Evolutionary conservation across 495 filamentous ascomycete genomes (phyloP), one percentile per base, ranked within the genome.

Genomic region (Aspergillus coremiiformis): DNA sequence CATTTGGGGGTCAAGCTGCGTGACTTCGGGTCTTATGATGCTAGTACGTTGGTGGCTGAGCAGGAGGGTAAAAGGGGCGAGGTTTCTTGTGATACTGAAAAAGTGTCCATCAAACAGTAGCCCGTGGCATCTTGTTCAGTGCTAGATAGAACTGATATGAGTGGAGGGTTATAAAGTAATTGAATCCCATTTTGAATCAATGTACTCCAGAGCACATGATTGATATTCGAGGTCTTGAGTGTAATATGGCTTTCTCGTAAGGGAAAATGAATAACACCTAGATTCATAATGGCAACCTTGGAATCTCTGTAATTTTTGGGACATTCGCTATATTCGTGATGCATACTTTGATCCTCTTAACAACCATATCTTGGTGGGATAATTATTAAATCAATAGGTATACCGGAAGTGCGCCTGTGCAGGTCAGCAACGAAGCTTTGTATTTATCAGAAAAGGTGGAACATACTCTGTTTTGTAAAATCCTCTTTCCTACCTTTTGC

Each of bases 401-500:
- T 80, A 80, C 56, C 67, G 72, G 49, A 79, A 80, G 6, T 71
- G 70, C 2, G 54, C 55, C 68, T 73, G 43, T 29, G 9, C 10
- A 21, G 22, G 12, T 55, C 41, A 52, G 43, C 35, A 44, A n/a
- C 43, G 39, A 27, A 21, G 39, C 14, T 2, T 17, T 9, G n/a
- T 2, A 8, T 10, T 12, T 17, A 21, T 5, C n/a, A n/a, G n/a
- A 41, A 0, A 17, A 48, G 10, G 24, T 8, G 42, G 20, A 56
- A 5, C 60, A 51, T 63, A 79, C 77, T 20, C 76, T 77, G 17
- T 71, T 72, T 54, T 87, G 83, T 10, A 85, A 64, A 0, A 82
- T 39, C 22, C 60, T 69, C 51, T 71, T 70, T 0, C 78, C 76
- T 26, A 54, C 56, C 29, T 50, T 69, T 55, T 83, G 77, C 30